Percentiles rank a stretch among this genome's conserved stretches.
These are phyloP conservation scores for Corynascus novoguineensis DNA, from an alignment of 495 filamentous ascomycete genomes.

Conservation along the genomic window DNA sequence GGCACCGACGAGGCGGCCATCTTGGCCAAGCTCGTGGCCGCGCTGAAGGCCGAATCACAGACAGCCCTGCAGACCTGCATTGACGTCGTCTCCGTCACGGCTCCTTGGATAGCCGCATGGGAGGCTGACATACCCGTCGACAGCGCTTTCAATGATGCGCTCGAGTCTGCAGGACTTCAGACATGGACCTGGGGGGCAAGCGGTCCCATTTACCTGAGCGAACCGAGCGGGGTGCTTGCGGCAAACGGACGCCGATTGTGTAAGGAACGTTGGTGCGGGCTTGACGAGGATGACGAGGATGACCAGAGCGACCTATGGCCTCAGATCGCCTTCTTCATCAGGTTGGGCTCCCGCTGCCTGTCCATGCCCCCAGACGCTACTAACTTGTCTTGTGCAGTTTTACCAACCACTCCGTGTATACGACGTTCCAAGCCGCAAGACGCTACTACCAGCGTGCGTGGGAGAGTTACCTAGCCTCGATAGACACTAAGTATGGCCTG, in stretches of 20 bases:
- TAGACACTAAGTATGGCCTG: not conserved
- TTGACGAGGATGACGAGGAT: not conserved
- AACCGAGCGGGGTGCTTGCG: not conserved
- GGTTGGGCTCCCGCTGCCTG: not conserved
- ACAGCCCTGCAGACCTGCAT: not conserved
- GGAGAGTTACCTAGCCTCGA: not conserved
- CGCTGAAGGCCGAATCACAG: slow-evolving; percentile 1
- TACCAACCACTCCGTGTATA: not conserved
- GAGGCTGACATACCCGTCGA: not conserved
- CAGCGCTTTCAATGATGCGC: slow-evolving; percentile 1
- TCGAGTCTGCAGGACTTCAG: not conserved
- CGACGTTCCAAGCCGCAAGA: not conserved
- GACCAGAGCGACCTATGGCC: not conserved
- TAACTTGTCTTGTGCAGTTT: not conserved
- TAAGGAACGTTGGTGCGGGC: not conserved
- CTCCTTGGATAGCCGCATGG: not conserved
- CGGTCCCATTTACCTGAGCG: not conserved
- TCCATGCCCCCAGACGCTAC: not conserved
- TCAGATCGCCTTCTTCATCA: not conserved
- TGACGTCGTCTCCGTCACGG: not conserved
- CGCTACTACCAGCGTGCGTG: not conserved
- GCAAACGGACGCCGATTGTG: not conserved
- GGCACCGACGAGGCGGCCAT: not conserved
- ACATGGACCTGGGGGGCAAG: not conserved
- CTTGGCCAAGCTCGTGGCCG: not conserved